phyloP scores from a whole-genome alignment of 495 filamentous ascomycete species.

The Gamarada debralockiae region DNA sequence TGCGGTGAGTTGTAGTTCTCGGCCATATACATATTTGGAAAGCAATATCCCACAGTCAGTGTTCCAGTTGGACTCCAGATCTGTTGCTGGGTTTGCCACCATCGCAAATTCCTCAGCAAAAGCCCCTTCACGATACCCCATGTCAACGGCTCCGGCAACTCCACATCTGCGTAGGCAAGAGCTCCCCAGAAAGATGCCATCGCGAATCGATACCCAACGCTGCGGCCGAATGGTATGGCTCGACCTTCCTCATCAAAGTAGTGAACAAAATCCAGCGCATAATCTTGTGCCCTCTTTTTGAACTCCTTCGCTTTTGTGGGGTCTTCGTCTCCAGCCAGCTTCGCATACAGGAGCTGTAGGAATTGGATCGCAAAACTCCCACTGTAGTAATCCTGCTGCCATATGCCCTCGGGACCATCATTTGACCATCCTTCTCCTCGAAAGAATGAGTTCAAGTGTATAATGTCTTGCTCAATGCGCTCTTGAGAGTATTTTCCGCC shows the following conservation, averaged over 20 bases:
- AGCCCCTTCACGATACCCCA: conserved; percentile 71
- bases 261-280: conserved; percentile 66
- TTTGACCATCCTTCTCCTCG: conserved; percentile 77
- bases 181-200: conserved; percentile 83
- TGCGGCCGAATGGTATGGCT: conserved; percentile 72
- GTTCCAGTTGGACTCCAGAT: conserved; percentile 73
- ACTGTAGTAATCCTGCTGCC: conserved; percentile 82
- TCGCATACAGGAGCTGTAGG: conserved; percentile 72
- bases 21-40: conserved; percentile 70
- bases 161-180: conserved; percentile 68
- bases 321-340: conserved; percentile 65
- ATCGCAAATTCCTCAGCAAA: conserved; percentile 66
- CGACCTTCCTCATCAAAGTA: conserved; percentile 61
- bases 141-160: conserved; percentile 63
- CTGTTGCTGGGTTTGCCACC: conserved; percentile 70
- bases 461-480: conserved; percentile 66
- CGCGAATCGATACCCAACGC: conserved; percentile 74
- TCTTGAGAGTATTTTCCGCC: conserved; percentile 61
- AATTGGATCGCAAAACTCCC: conserved; percentile 79
- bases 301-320: conserved; percentile 65
- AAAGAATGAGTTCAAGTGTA: conserved; percentile 76
- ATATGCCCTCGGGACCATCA: conserved; percentile 70
- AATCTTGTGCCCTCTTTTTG: conserved; percentile 57
- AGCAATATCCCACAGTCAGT: conserved; percentile 71
- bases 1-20: conserved; percentile 81